Conservation (phyloP, 441 rosid genomes). For the Lepidium campestre region DNA sequence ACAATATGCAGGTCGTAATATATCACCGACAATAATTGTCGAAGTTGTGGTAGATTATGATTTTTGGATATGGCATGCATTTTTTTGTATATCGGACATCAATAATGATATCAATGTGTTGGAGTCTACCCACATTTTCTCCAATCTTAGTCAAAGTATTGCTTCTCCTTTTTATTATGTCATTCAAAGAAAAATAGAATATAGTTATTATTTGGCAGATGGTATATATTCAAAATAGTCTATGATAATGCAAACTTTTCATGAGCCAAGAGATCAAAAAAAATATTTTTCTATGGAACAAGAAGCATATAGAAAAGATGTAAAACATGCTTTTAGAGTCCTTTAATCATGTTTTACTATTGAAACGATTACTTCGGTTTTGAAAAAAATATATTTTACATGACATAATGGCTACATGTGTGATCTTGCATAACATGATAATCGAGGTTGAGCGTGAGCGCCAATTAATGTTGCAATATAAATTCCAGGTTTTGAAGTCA, state of each 20-base stretch:
- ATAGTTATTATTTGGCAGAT: neutral
- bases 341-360: too few relatives aligned
- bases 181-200: neutral
- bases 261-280: neutral
- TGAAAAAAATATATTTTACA: too few relatives aligned
- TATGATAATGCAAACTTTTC: neutral
- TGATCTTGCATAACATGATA: too few relatives aligned
- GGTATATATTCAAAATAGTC: neutral
- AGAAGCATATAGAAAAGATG: neutral
- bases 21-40: neutral
- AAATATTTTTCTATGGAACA: neutral
- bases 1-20: neutral
- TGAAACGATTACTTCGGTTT: too few relatives aligned
- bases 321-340: neutral
- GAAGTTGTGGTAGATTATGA: neutral
- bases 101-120: neutral
- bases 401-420: too few relatives aligned
- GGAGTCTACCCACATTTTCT: neutral
- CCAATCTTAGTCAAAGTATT: neutral
- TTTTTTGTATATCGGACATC: neutral
- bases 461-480: too few relatives aligned
- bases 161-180: neutral
- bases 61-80: neutral
- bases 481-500: too few relatives aligned
- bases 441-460: too few relatives aligned